A percentile compares a stretch with the other conserved stretches of the same genome.
phyloP scores from a whole-genome alignment of 495 filamentous ascomycete species.

The Xylaria bambusicola region DNA sequence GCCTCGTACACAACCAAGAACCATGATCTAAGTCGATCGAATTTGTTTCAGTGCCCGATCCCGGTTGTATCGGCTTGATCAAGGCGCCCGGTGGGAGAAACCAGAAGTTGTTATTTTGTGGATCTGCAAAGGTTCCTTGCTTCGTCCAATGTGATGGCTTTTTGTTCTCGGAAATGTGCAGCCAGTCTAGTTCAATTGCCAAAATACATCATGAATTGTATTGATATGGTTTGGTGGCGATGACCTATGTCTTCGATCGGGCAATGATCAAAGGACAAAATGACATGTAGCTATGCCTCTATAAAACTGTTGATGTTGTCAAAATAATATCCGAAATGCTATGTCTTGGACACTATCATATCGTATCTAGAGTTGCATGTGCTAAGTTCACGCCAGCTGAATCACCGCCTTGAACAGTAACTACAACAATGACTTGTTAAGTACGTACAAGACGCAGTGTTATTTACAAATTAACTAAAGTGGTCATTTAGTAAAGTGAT shows the following conservation, averaged over 20 bases:
- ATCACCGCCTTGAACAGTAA: no score
- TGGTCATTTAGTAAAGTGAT: no score
- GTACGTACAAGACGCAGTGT: no score
- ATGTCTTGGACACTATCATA: background rate
- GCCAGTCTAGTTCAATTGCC: slow-evolving; percentile 30
- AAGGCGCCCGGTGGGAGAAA: no score
- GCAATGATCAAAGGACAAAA: background rate
- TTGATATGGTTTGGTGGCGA: background rate
- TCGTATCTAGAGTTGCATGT: background rate
- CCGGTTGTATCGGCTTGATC: background rate
- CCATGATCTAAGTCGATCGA: slow-evolving; percentile 41
- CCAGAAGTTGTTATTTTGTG: background rate
- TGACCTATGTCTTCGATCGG: background rate
- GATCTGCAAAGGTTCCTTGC: background rate
- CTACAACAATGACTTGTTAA: no score
- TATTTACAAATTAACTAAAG: no score
- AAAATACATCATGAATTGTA: background rate
- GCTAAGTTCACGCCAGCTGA: no score
- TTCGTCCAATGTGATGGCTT: background rate
- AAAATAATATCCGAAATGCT: background rate
- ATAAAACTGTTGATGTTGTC: background rate
- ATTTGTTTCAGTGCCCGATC: background rate
- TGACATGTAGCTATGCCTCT: background rate
- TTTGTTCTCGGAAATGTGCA: slow-evolving; percentile 26
- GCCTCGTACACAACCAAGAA: slow-evolving; percentile 41